Conservation (phyloP, 371 early-diverging fungal genomes). For the Lichtheimia ramosa region DNA sequence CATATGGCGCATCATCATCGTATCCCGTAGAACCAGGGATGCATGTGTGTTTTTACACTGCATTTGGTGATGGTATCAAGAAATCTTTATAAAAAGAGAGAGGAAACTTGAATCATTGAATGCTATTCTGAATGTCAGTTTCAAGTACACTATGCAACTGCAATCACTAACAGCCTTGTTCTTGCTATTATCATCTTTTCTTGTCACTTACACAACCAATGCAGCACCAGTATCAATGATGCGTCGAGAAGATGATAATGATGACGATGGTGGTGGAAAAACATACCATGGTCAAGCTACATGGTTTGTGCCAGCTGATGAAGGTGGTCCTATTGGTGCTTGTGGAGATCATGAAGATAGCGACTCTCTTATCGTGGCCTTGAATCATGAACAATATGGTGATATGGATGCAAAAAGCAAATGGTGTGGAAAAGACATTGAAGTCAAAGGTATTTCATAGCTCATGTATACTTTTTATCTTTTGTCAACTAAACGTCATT, state of each 20-base stretch:
- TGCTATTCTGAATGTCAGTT: no score
- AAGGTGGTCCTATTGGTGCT: slow-evolving; percentile 26
- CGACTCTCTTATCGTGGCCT: slow-evolving; percentile 24
- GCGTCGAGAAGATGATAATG: slow-evolving; percentile 2
- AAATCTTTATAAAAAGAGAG: no score
- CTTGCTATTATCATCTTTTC: no score
- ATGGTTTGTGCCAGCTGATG: slow-evolving; percentile 23
- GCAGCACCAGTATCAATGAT: neutral
- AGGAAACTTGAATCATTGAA: no score
- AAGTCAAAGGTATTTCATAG: slow-evolving; percentile 5
- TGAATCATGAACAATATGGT: slow-evolving; percentile 25
- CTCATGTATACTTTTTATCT: no score
- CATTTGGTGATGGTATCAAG: no score
- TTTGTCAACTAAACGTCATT: no score
- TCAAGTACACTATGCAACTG: no score
- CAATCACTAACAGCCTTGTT: no score
- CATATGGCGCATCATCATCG: no score
- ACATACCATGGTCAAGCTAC: slow-evolving; percentile 25
- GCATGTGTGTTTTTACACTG: no score
- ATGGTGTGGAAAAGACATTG: slow-evolving; percentile 24
- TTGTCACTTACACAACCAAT: neutral
- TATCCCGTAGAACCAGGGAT: no score
- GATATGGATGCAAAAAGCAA: slow-evolving; percentile 17
- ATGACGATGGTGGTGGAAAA: slow-evolving; percentile 1
- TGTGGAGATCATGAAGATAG: slow-evolving; percentile 24